Conservation (phyloP, 163 green algal genomes). For the Chlorella variabilis region DNA sequence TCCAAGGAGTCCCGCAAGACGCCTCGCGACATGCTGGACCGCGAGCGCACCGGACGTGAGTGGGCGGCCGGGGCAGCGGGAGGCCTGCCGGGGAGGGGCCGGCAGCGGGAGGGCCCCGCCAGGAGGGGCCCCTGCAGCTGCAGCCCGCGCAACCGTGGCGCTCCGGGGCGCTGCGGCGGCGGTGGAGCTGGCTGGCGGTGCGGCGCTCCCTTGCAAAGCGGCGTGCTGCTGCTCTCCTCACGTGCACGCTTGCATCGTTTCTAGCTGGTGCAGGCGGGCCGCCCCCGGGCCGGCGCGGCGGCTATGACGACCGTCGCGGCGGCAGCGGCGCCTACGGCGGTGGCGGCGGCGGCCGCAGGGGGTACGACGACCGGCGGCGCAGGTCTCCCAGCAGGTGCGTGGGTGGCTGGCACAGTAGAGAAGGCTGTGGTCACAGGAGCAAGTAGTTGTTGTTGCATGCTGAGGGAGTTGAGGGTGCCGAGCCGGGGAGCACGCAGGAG, state of each 20-base stretch:
- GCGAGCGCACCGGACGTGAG: slow-evolving; percentile 28
- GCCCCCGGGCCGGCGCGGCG: not conserved
- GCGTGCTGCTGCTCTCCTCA: not conserved
- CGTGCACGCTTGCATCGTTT: not conserved
- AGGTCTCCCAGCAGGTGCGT: not conserved
- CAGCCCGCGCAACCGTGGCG: not conserved
- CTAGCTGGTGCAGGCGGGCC: not conserved
- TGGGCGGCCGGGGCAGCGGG: not conserved
- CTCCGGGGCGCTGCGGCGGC: not conserved
- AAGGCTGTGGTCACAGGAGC: too few species aligned
- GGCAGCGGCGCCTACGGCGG: not conserved
- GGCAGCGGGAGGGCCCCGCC: too few species aligned
- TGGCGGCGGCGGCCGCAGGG: not conserved
- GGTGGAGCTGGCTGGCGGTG: not conserved
- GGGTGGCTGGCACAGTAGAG: not conserved
- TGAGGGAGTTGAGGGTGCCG: too few species aligned
- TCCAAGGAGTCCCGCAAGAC: slow-evolving; percentile 75
- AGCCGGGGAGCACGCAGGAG: too few species aligned
- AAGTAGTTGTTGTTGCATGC: too few species aligned
- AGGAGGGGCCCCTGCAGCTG: too few species aligned
- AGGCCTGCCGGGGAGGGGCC: too few species aligned
- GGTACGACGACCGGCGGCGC: not conserved
- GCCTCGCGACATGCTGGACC: slow-evolving; percentile 66
- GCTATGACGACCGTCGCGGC: not conserved
- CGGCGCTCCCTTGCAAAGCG: too few species aligned